Conservation (phyloP, 1,284 basidiomycete species). For the Ganoderma lucidum region DNA sequence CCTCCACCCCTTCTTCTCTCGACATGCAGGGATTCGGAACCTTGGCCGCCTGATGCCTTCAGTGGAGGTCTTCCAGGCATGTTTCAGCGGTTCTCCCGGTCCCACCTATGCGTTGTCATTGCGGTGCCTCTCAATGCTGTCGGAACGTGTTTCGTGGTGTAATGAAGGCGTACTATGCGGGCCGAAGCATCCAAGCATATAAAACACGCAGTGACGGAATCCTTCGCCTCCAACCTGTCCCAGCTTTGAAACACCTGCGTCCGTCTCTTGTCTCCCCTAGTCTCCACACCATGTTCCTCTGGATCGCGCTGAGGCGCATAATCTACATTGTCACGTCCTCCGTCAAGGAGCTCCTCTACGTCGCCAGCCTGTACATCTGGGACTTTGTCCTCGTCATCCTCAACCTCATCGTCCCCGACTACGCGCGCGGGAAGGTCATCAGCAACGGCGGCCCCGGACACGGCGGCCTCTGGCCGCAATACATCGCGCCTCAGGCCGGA, state of each 20-base stretch:
- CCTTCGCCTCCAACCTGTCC: not conserved
- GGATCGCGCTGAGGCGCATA: slow-evolving; percentile 26
- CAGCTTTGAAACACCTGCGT: not conserved
- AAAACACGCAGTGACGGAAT: not conserved
- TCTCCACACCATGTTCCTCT: slow-evolving; percentile 2
- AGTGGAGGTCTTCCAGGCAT: not conserved
- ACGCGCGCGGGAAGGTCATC: slow-evolving; percentile 59
- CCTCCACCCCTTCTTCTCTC: not conserved
- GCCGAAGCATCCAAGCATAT: not conserved
- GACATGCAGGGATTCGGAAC: slow-evolving; percentile 1
- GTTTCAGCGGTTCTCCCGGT: not conserved
- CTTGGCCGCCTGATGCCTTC: not conserved
- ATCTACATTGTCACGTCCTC: slow-evolving; percentile 23
- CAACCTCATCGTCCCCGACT: slow-evolving; percentile 62
- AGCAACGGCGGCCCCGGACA: slow-evolving; percentile 62
- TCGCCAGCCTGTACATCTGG: slow-evolving; percentile 29
- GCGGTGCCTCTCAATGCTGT: not conserved
- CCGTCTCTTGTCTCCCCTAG: not conserved
- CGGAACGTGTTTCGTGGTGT: not conserved
- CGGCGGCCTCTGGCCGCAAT: slow-evolving; percentile 75
- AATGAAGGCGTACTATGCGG: not conserved
- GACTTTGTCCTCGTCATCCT: slow-evolving; percentile 59
- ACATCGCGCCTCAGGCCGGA: slow-evolving; percentile 57
- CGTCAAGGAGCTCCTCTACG: slow-evolving; percentile 20
- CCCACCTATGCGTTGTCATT: not conserved